A percentile compares a stretch with the other conserved stretches of the same genome.
phyloP scores from a whole-genome alignment of 140 eudicot genomes.

The Senecio squalidus region DNA sequence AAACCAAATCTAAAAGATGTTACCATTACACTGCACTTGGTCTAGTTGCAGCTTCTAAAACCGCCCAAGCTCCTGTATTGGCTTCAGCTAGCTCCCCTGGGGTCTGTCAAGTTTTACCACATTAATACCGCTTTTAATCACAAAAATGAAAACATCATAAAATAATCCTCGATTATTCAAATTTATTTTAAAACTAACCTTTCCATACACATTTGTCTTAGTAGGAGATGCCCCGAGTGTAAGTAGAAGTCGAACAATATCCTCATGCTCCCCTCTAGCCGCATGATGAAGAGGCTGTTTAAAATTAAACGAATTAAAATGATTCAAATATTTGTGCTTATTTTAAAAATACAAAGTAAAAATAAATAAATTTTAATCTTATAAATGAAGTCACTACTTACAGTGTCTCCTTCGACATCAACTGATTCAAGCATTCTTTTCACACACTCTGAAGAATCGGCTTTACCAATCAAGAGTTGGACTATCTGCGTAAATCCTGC shows the following conservation, averaged over 20 bases:
- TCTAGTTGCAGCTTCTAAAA: constrained; percentile 37
- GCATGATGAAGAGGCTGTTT: constrained; percentile 96
- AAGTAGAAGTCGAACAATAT: constrained; percentile 53
- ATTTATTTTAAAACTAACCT: constrained; percentile 46
- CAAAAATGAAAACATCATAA: neutral
- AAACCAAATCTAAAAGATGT: neutral
- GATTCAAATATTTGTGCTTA: neutral
- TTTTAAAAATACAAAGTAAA: neutral
- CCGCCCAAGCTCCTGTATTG: constrained; percentile 30
- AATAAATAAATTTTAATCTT: neutral
- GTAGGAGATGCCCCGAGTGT: constrained; percentile 66
- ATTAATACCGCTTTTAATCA: neutral
- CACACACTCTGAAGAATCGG: constrained; percentile 48
- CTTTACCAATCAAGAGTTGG: constrained; percentile 57
- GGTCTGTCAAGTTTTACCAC: constrained; percentile 29
- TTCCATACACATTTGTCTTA: constrained; percentile 50
- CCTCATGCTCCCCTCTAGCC: constrained; percentile 78
- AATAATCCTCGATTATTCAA: neutral
- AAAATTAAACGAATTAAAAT: neutral
- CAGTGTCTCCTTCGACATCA: constrained; percentile 95
- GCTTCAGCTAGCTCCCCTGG: constrained; percentile 57
- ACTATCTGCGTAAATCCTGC: constrained; percentile 72
- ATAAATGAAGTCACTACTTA: constrained; percentile 46
- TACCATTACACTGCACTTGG: constrained; percentile 4
- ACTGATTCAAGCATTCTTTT: constrained; percentile 78